Percentiles rank a stretch among this genome's conserved stretches.
Evolutionary conservation across 1,284 basidiomycete species (phyloP).

Genomic region (Cerrena zonata): DNA sequence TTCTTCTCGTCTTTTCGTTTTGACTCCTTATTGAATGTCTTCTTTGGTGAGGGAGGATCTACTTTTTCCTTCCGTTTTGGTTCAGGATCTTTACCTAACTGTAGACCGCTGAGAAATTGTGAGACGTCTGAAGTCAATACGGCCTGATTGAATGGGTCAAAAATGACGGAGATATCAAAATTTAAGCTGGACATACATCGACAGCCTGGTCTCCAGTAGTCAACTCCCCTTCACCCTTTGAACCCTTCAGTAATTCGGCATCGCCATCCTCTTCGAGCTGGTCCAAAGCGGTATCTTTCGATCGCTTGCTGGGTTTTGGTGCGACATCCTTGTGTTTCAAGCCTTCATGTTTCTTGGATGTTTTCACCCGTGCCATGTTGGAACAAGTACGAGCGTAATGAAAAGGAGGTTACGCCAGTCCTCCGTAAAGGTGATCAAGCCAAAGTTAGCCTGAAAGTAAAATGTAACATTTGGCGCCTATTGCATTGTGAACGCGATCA

Average conservation of each 20-base stretch:
- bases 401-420: too few species aligned
- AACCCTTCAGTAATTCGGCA: background rate
- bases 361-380: too few species aligned
- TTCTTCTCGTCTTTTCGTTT: background rate
- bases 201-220: constrained; percentile 13
- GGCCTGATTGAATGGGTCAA: constrained; percentile 25
- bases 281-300: too few species aligned
- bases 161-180: background rate
- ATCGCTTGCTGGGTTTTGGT: too few species aligned
- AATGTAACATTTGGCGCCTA: too few species aligned
- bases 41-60: background rate
- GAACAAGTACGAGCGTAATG: too few species aligned
- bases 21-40: background rate
- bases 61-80: constrained; percentile 1
- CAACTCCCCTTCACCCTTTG: background rate
- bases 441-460: too few species aligned
- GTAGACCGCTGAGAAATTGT: constrained; percentile 53
- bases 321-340: too few species aligned
- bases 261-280: background rate
- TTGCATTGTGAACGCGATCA: too few species aligned
- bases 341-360: too few species aligned
- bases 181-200: constrained; percentile 15
- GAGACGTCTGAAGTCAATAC: constrained; percentile 50
- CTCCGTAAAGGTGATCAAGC: too few species aligned
- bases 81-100: constrained; percentile 31